phyloP scores from a whole-genome alignment of 148 eudicot genomes.

The Fagopyrum homotropicum region DNA sequence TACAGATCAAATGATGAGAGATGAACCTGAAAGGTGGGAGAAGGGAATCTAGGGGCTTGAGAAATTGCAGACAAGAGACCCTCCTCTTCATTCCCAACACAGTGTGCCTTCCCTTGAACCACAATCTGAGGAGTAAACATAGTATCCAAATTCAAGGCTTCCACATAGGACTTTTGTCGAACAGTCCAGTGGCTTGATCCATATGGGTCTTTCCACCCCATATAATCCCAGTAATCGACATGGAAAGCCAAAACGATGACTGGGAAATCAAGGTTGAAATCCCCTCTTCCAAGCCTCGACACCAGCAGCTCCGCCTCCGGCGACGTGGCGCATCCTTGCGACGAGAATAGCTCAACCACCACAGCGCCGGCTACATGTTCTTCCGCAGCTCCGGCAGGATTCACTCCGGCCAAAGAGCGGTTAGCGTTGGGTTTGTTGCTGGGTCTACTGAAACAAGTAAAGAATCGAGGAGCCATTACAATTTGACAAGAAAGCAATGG shows the following conservation, averaged over 20 bases:
- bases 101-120: conserved; percentile 60
- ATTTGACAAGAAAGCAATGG: neutral
- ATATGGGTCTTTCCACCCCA: conserved; percentile 87
- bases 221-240: conserved; percentile 87
- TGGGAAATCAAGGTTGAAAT: conserved; percentile 46
- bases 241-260: conserved; percentile 62
- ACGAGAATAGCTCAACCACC: conserved; percentile 80
- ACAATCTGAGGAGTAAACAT: conserved; percentile 84
- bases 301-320: conserved; percentile 72
- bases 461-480: conserved; percentile 48
- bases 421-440: conserved; percentile 8
- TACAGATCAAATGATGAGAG: neutral
- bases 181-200: conserved; percentile 84
- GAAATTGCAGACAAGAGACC: conserved; percentile 37
- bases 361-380: conserved; percentile 29
- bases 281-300: conserved; percentile 84
- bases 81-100: conserved; percentile 62
- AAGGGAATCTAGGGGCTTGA: conserved; percentile 49
- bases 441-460: conserved; percentile 47
- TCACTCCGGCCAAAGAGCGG: conserved; percentile 21
- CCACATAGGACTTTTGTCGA: conserved; percentile 72
- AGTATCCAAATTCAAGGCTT: conserved; percentile 58
- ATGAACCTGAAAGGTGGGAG: conserved; percentile 61
- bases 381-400: conserved; percentile 29
- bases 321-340: conserved; percentile 82